phyloP scores from a whole-genome alignment of 805 yeast species.

The Saturnispora gosingensis region DNA sequence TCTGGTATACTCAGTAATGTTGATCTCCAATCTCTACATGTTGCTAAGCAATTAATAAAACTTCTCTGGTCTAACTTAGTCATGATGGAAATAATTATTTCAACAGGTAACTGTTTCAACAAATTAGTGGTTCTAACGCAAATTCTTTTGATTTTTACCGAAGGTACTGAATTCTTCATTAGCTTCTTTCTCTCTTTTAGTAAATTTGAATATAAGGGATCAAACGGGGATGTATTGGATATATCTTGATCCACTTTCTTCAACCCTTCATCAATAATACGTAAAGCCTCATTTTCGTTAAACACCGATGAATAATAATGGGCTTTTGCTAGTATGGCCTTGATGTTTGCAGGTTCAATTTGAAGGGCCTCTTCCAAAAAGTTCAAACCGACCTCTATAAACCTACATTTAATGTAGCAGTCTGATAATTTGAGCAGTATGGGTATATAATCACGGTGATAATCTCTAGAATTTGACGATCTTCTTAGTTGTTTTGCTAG shows the following conservation, averaged over 20 bases:
- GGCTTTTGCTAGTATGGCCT: slow-evolving; percentile 3
- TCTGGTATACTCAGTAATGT: slow-evolving; percentile 8
- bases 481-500: not conserved
- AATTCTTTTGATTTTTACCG: not conserved
- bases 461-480: not conserved
- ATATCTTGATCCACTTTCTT: not conserved
- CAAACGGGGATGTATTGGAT: not conserved
- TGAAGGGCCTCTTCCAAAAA: not conserved
- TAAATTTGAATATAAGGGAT: slow-evolving; percentile 1
- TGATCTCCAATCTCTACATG: slow-evolving; percentile 12
- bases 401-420: not conserved
- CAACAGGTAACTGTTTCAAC: slow-evolving; percentile 8
- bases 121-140: slow-evolving; percentile 4
- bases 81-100: slow-evolving; percentile 8
- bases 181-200: not conserved
- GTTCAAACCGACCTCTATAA: not conserved
- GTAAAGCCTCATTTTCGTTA: slow-evolving; percentile 10
- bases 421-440: slow-evolving; percentile 5
- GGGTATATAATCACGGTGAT: slow-evolving; percentile 2
- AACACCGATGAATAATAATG: slow-evolving; percentile 2
- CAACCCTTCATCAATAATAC: not conserved
- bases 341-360: slow-evolving; percentile 7
- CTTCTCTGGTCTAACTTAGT: slow-evolving; percentile 1
- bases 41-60: slow-evolving; percentile 5
- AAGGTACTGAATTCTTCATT: not conserved